Percentiles rank a stretch among this genome's conserved stretches.
phyloP scores from a whole-genome alignment of 1,284 basidiomycete genomes.

The Pyrrhoderma noxium region DNA sequence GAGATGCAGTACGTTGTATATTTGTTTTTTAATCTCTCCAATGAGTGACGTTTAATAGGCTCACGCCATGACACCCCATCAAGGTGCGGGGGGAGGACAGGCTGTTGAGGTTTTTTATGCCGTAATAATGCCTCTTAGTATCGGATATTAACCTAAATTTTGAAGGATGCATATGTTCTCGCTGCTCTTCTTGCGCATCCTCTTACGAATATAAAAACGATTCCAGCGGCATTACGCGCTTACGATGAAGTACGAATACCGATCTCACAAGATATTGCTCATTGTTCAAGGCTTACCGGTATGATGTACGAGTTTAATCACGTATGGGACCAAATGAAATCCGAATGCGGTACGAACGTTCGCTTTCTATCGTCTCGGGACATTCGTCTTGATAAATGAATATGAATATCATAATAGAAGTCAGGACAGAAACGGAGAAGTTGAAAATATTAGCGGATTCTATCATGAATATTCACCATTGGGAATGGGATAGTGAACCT shows the following conservation, averaged over 20 bases:
- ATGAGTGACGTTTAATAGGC: slow-evolving; percentile 28
- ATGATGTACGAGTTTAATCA: slow-evolving; percentile 21
- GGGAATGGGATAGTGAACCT: too few species aligned
- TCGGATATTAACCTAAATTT: neutral
- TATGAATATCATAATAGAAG: too few species aligned
- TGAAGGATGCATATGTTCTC: slow-evolving; percentile 34
- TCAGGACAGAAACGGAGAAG: too few species aligned
- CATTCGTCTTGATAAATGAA: too few species aligned
- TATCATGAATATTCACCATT: too few species aligned
- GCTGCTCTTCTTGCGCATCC: slow-evolving; percentile 38
- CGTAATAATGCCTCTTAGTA: neutral
- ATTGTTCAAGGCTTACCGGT: slow-evolving; percentile 16
- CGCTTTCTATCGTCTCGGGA: too few species aligned
- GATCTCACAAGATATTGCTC: slow-evolving; percentile 14
- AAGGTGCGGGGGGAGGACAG: slow-evolving; percentile 49
- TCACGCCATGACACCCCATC: slow-evolving; percentile 49
- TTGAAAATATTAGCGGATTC: too few species aligned
- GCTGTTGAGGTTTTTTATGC: slow-evolving; percentile 40
- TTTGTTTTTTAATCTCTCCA: neutral
- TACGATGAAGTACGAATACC: slow-evolving; percentile 20
- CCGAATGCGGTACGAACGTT: too few species aligned
- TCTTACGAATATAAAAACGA: slow-evolving; percentile 28
- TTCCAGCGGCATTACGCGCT: slow-evolving; percentile 20
- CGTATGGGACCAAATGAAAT: neutral
- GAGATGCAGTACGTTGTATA: slow-evolving; percentile 36